Conservation (phyloP, 768 basidiomycete genomes). For the Boletus eberwhitei region DNA sequence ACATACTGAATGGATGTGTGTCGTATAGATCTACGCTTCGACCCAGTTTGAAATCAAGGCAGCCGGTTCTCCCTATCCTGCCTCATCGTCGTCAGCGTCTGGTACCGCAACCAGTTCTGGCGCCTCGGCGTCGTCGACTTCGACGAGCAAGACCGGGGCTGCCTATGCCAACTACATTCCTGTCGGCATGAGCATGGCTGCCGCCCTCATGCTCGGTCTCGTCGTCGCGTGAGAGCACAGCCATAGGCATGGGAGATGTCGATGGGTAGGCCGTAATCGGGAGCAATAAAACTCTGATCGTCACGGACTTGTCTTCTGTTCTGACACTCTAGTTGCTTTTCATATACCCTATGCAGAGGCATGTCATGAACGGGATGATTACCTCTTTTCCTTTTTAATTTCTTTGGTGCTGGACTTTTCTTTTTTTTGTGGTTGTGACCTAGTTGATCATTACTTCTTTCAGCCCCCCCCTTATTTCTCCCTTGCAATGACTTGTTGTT, state of each 20-base stretch:
- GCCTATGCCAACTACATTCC: constrained; percentile 23
- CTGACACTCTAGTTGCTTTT: constrained; percentile 1
- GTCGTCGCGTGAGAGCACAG: constrained; percentile 21
- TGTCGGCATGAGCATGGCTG: constrained; percentile 28
- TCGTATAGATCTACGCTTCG: constrained; percentile 54
- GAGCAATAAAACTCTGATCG: background rate
- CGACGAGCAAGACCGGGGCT: constrained; percentile 8
- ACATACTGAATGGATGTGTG: background rate
- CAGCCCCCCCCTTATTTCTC: background rate
- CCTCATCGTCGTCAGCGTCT: constrained; percentile 28
- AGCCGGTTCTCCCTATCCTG: constrained; percentile 50
- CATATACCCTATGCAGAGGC: constrained; percentile 19
- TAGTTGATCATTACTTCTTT: background rate
- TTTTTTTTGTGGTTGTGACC: background rate
- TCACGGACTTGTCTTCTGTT: background rate
- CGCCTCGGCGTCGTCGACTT: constrained; percentile 16
- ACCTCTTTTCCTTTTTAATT: background rate
- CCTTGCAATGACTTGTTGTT: constrained; percentile 1
- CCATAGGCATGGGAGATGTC: constrained; percentile 2
- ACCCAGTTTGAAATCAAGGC: constrained; percentile 60
- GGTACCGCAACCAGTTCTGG: constrained; percentile 24
- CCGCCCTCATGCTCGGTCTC: constrained; percentile 26
- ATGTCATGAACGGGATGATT: background rate
- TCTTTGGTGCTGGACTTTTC: background rate
- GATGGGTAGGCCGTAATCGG: no score